A percentile compares a stretch with the other conserved stretches of the same genome.
Evolutionary conservation across 441 rosid species (phyloP).

Genomic region (Gossypium trilobum): DNA sequence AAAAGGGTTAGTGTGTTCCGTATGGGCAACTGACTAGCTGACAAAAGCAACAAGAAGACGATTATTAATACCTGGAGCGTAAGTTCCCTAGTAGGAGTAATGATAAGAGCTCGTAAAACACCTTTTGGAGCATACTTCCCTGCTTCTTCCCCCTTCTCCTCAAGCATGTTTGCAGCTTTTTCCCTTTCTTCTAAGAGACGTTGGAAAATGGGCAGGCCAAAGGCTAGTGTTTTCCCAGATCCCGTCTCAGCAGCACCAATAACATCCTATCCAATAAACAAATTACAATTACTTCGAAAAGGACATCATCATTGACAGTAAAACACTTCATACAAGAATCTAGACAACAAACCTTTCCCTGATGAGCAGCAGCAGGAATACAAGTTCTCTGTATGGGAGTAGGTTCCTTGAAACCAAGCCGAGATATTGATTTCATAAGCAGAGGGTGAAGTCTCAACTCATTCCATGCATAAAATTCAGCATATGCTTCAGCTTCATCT

Average conservation of each 20-base stretch:
- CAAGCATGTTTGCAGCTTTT: constrained; percentile 42
- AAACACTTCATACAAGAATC: constrained; percentile 6
- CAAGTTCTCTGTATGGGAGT: constrained; percentile 84
- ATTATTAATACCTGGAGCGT: constrained; percentile 61
- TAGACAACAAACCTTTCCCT: constrained; percentile 70
- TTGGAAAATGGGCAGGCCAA: constrained; percentile 91
- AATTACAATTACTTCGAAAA: constrained; percentile 11
- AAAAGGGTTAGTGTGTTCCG: background rate
- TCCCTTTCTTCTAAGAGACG: constrained; percentile 83
- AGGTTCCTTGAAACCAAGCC: constrained; percentile 81
- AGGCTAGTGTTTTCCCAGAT: constrained; percentile 97
- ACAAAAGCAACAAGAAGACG: constrained; percentile 17
- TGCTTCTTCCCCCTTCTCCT: constrained; percentile 50
- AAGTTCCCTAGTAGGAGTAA: constrained; percentile 94
- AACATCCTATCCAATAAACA: constrained; percentile 58
- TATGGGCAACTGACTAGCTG: background rate
- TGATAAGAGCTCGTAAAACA: constrained; percentile 71
- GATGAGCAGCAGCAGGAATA: constrained; percentile 84
- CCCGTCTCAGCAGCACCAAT: constrained; percentile 98
- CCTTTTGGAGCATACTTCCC: constrained; percentile 59
- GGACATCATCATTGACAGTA: constrained; percentile 3
- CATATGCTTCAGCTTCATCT: constrained; percentile 26
- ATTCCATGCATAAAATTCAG: constrained; percentile 63
- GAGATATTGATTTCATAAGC: constrained; percentile 61
- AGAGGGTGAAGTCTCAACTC: constrained; percentile 73